Evolutionary conservation across 108 stramenopile genomes (phyloP), one percentile per base, ranked within the genome.

Genomic region (Fragilariopsis cylindrus): DNA sequence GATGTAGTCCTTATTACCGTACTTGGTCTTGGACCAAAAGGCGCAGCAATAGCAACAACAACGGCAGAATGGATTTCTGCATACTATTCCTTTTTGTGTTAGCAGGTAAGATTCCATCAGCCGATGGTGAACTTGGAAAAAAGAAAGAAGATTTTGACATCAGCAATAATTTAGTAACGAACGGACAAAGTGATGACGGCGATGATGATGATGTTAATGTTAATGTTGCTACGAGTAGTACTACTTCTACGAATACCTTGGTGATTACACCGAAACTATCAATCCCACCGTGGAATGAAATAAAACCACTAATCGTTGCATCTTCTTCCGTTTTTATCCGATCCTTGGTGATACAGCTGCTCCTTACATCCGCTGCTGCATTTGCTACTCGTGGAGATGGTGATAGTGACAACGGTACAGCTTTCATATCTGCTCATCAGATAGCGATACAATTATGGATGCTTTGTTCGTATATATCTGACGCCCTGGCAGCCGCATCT

Each of bases 31-130:
- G 92, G 94, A 15, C 92, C 92, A 8, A 69, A 72, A 49, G 94
- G 94, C 41, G 94, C 92, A 3, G 92, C 90, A 9, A 91, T 95
- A 75, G 94, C 94, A 9, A 95, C 94, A 3, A 95, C 92, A 3
- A 78, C 83, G 11, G 91, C 94, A 1, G 94, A 95, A 74, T 92
- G 89, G 89, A 88, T 95, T 49, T 78, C 84, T 50, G 91, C 94
- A 2, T 85, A 41, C 74, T 82, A 9, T 95, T 95, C 79, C 70
- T 95, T 48, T 76, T 69, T 5, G 89, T 95, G 15, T 60, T 95
- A 30, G 62, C 87, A 9, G 90, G 91, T 0, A 83, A 77, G 41
- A 46, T 91, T 12, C 90, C 91, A 5, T 88, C 85, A 49, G 87
- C 84, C 1, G 82, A 74, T 46, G 87, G 87, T 11, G 60, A 84